Evolutionary conservation across 140 eudicot species (phyloP).

Genomic region (Anethum foeniculum): DNA sequence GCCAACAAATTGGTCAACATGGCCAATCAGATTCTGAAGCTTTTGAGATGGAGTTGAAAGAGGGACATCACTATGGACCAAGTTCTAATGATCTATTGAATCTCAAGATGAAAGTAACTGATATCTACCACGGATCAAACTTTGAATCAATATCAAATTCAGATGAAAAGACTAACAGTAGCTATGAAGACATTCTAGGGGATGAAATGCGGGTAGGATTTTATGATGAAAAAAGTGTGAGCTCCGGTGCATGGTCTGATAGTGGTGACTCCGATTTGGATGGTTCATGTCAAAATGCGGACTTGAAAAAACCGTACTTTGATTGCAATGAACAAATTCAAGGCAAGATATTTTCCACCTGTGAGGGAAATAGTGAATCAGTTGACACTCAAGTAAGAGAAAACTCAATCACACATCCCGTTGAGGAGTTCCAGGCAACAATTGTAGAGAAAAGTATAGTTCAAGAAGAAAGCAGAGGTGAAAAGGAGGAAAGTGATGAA

Average conservation of each 20-base stretch:
- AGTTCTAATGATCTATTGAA: slow-evolving; percentile 11
- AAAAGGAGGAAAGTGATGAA: slow-evolving; percentile 1
- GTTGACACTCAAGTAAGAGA: background rate
- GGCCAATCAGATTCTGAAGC: slow-evolving; percentile 23
- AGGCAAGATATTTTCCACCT: background rate
- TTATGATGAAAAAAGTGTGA: slow-evolving; percentile 45
- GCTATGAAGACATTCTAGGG: slow-evolving; percentile 13
- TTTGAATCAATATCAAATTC: background rate
- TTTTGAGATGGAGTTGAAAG: slow-evolving; percentile 54
- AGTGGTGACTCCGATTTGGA: slow-evolving; percentile 34
- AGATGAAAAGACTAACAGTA: background rate
- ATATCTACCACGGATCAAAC: background rate
- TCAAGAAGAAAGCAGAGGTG: slow-evolving; percentile 5
- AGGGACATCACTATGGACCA: slow-evolving; percentile 23
- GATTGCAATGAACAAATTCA: background rate
- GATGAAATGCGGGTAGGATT: slow-evolving; percentile 25
- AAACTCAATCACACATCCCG: background rate
- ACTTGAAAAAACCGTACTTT: background rate
- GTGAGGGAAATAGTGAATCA: slow-evolving; percentile 11
- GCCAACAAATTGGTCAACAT: background rate
- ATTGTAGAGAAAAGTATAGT: background rate
- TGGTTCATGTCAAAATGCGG: slow-evolving; percentile 17
- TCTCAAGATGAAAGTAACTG: slow-evolving; percentile 8
- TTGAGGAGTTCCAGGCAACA: background rate
- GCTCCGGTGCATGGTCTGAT: slow-evolving; percentile 37